Evolutionary conservation across 106 monocot genomes (phyloP).

Genomic region (Iris macrosiphon): DNA sequence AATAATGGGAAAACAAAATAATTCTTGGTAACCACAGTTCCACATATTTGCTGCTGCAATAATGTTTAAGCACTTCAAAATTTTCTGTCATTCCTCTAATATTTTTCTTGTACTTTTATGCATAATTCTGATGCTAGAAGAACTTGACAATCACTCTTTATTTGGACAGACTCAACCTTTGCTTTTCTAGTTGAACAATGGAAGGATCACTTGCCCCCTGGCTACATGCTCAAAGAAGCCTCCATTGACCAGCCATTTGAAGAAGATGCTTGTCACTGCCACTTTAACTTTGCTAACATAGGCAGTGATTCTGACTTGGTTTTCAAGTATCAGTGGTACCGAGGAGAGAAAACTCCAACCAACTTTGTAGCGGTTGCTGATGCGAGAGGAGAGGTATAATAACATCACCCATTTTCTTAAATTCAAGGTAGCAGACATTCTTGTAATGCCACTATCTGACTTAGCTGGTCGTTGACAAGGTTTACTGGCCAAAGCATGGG

Average conservation of each 20-base stretch:
- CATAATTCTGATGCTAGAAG: neutral
- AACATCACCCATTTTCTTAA: neutral
- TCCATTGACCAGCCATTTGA: conserved; percentile 87
- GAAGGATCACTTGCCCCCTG: conserved; percentile 76
- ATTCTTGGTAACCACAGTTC: too few relatives aligned
- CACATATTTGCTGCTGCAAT: too few relatives aligned
- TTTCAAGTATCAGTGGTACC: conserved; percentile 85
- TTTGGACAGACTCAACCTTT: conserved; percentile 78
- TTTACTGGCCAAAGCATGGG: conserved; percentile 83
- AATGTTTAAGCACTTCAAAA: too few relatives aligned
- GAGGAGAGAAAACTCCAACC: conserved; percentile 59
- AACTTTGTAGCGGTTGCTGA: conserved; percentile 60
- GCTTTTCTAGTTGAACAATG: conserved; percentile 72
- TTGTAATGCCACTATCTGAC: neutral
- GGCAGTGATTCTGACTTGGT: conserved; percentile 42
- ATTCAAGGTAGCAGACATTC: neutral
- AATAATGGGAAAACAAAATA: too few relatives aligned
- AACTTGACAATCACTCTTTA: neutral
- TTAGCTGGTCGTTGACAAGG: conserved; percentile 26
- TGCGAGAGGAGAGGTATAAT: conserved; percentile 68
- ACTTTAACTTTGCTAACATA: conserved; percentile 56
- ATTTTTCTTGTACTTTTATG: neutral
- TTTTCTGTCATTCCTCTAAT: too few relatives aligned
- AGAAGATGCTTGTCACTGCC: conserved; percentile 87
- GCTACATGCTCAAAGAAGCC: conserved; percentile 60